These are phyloP conservation scores for Cystofilobasidium macerans DNA, from an alignment of 768 basidiomycete genomes.

Conservation along the genomic window DNA sequence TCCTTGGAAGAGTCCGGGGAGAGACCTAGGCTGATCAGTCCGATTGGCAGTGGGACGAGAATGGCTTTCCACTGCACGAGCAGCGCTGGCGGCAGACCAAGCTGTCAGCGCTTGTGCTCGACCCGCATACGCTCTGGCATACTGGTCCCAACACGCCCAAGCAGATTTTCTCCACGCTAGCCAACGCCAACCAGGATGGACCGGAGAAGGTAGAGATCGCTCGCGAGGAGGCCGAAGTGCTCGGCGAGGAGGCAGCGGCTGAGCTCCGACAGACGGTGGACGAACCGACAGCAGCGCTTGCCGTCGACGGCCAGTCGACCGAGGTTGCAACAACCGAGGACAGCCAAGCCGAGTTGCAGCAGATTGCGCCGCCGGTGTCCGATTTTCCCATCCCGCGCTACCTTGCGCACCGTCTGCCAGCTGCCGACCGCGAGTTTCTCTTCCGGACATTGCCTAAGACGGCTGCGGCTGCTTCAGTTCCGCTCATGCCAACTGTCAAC, in stretches of 20 bases:
- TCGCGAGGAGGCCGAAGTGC: background rate
- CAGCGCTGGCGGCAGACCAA: constrained; percentile 26
- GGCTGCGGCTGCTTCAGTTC: background rate
- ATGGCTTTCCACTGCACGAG: constrained; percentile 22
- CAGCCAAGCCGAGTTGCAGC: background rate
- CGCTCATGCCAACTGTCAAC: constrained; percentile 8
- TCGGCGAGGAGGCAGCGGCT: constrained; percentile 12
- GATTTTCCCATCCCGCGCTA: constrained; percentile 19
- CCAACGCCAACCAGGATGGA: background rate
- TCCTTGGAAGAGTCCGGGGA: too few relatives aligned
- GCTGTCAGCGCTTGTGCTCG: constrained; percentile 18
- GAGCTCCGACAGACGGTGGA: background rate
- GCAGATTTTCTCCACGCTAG: constrained; percentile 24
- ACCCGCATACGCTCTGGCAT: constrained; percentile 22
- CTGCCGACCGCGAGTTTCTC: constrained; percentile 12
- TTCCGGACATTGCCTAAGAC: constrained; percentile 16
- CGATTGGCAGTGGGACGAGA: constrained; percentile 8
- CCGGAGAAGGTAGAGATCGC: background rate
- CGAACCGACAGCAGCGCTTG: constrained; percentile 28
- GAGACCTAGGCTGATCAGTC: too few relatives aligned
- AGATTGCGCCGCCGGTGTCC: background rate
- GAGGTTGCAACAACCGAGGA: background rate
- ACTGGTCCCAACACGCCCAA: constrained; percentile 20
- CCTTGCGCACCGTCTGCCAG: constrained; percentile 9
- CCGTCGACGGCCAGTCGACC: constrained; percentile 13